Conservation (phyloP, 2,329 filamentous ascomycete species). For the Ophiocordyceps camponoti-leonardi region DNA sequence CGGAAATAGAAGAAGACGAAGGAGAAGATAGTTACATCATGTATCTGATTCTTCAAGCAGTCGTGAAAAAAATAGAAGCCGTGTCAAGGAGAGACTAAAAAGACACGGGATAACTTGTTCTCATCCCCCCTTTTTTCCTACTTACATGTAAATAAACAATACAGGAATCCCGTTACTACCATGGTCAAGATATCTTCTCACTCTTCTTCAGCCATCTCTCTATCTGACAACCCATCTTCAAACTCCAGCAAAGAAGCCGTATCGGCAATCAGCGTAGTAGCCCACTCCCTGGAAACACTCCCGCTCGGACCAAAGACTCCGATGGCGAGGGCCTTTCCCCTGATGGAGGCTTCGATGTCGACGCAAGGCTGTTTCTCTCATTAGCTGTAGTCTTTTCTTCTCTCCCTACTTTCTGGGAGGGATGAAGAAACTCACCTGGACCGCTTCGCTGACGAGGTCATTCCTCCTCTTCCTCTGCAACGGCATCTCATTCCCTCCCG, state of each 20-base stretch:
- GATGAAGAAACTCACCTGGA: neutral
- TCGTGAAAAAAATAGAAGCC: no score
- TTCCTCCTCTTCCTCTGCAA: neutral
- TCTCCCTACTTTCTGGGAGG: neutral
- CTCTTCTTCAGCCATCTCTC: neutral
- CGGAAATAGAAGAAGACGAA: no score
- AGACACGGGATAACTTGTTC: no score
- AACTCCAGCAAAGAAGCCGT: slow-evolving; percentile 8
- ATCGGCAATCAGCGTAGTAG: slow-evolving; percentile 8
- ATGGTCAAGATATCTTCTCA: no score
- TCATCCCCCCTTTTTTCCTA: neutral
- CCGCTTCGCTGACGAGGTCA: neutral
- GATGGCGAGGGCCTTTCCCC: slow-evolving; percentile 15
- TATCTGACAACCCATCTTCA: neutral
- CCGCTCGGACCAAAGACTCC: slow-evolving; percentile 21
- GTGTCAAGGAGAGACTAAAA: no score
- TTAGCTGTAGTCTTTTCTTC: neutral
- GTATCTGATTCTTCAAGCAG: no score
- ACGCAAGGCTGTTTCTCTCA: slow-evolving; percentile 13
- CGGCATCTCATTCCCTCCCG: neutral
- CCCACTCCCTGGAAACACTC: slow-evolving; percentile 10
- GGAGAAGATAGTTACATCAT: no score
- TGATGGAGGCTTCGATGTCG: slow-evolving; percentile 22
- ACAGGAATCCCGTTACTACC: no score
- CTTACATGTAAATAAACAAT: neutral